A percentile compares a stretch with the other conserved stretches of the same genome.
phyloP scores from a whole-genome alignment of 495 filamentous ascomycete genomes.

The Talaromyces adpressus region DNA sequence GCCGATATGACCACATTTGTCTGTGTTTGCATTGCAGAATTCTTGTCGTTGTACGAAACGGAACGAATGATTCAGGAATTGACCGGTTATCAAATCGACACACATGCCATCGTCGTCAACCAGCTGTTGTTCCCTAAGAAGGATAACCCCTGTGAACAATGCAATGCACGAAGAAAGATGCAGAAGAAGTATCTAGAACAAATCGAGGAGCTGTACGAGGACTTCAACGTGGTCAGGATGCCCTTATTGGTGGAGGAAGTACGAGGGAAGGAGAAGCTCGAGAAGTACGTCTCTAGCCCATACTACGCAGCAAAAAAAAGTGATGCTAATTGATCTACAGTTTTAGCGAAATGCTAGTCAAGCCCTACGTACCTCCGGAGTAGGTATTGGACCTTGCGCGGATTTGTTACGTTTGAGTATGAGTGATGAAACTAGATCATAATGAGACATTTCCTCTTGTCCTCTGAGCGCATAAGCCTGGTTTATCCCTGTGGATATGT shows the following conservation, averaged over 20 bases:
- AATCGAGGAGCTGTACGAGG: constrained; percentile 97
- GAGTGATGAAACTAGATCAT: constrained; percentile 46
- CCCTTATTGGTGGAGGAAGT: constrained; percentile 93
- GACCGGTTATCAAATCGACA: constrained; percentile 88
- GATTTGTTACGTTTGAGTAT: constrained; percentile 22
- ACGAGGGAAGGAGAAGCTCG: constrained; percentile 85
- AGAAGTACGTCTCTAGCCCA: constrained; percentile 47
- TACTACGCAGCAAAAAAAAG: background rate
- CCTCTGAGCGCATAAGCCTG: background rate
- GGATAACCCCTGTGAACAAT: constrained; percentile 86
- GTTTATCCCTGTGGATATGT: background rate
- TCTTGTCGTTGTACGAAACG: constrained; percentile 94
- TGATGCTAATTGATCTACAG: constrained; percentile 21
- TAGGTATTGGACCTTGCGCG: constrained; percentile 21
- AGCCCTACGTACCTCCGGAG: constrained; percentile 75
- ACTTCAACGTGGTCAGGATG: constrained; percentile 99
- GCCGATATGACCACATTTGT: constrained; percentile 94
- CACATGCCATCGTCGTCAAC: constrained; percentile 96
- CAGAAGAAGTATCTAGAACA: constrained; percentile 99
- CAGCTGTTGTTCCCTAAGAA: constrained; percentile 90
- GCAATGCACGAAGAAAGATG: constrained; percentile 92
- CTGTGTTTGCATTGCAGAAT: constrained; percentile 97
- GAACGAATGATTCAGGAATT: constrained; percentile 99
- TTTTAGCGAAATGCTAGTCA: constrained; percentile 89
- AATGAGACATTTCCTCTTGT: constrained; percentile 16